Evolutionary conservation across 1,284 basidiomycete genomes (phyloP).

Genomic region (Sporisorium graminicola): DNA sequence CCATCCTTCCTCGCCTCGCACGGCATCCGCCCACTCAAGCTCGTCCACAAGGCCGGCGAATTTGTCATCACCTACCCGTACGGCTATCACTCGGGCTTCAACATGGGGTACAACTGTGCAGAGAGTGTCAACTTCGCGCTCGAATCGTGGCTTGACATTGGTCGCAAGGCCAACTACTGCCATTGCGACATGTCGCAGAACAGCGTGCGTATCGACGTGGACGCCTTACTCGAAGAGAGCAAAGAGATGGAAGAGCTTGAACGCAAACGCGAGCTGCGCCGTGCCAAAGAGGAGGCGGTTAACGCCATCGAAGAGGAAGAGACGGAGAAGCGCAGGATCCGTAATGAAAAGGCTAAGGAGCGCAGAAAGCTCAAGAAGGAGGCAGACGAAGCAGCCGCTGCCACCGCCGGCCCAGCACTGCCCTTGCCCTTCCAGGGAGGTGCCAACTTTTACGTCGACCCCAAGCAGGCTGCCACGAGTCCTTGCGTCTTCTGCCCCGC

Average conservation of each 20-base stretch:
- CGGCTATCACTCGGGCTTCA: slow-evolving; percentile 97
- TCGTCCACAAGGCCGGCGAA: slow-evolving; percentile 88
- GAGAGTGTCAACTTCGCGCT: slow-evolving; percentile 98
- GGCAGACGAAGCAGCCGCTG: slow-evolving; percentile 28
- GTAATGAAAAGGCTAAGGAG: slow-evolving; percentile 48
- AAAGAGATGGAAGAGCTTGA: slow-evolving; percentile 62
- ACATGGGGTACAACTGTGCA: slow-evolving; percentile 96
- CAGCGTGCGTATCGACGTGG: slow-evolving; percentile 67
- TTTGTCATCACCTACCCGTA: slow-evolving; percentile 94
- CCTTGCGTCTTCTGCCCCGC: slow-evolving; percentile 70
- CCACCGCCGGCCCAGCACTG: slow-evolving; percentile 18
- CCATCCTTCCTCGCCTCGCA: slow-evolving; percentile 84
- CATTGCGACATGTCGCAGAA: slow-evolving; percentile 63
- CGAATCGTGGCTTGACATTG: slow-evolving; percentile 92
- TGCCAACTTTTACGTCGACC: slow-evolving; percentile 41
- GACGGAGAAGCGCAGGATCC: slow-evolving; percentile 37
- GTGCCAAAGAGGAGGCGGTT: slow-evolving; percentile 33
- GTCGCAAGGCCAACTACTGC: slow-evolving; percentile 71
- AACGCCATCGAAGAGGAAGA: slow-evolving; percentile 45
- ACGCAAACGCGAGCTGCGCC: slow-evolving; percentile 74
- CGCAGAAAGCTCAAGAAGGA: slow-evolving; percentile 35
- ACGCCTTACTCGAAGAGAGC: slow-evolving; percentile 61
- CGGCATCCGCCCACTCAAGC: slow-evolving; percentile 74
- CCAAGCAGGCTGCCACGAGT: slow-evolving; percentile 23
- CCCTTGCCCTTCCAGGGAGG: slow-evolving; percentile 38